A percentile compares a stretch with the other conserved stretches of the same genome.
phyloP scores from a whole-genome alignment of 768 basidiomycete species.

The Tubosaeta brunneosetosa region DNA sequence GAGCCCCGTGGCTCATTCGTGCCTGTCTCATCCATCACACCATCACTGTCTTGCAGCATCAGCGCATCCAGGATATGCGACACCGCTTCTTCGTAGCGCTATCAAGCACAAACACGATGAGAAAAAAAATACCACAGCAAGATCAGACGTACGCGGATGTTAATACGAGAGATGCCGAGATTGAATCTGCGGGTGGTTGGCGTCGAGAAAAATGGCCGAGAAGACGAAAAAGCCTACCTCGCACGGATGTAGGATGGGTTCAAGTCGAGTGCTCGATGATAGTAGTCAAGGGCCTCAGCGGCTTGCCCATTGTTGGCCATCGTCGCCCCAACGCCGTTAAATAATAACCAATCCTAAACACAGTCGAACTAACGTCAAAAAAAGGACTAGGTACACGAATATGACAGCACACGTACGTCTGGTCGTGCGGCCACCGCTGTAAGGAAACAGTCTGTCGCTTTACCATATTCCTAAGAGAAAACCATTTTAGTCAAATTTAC shows the following conservation, averaged over 20 bases:
- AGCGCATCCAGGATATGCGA: slow-evolving; percentile 87
- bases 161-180: slow-evolving; percentile 88
- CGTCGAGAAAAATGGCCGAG: not conserved
- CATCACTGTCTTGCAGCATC: slow-evolving; percentile 82
- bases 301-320: slow-evolving; percentile 85
- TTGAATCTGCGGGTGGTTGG: slow-evolving; percentile 65
- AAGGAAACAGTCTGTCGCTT: slow-evolving; percentile 91
- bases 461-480: slow-evolving; percentile 68
- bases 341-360: slow-evolving; percentile 81
- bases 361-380: not conserved
- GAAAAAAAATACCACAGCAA: not conserved
- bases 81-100: slow-evolving; percentile 86
- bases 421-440: slow-evolving; percentile 85
- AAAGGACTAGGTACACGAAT: not conserved
- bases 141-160: slow-evolving; percentile 57
- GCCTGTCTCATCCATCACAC: slow-evolving; percentile 43
- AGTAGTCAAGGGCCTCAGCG: slow-evolving; percentile 81
- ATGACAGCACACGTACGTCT: slow-evolving; percentile 48
- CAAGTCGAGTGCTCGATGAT: slow-evolving; percentile 78
- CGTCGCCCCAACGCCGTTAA: slow-evolving; percentile 92
- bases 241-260: slow-evolving; percentile 91
- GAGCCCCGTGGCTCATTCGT: slow-evolving; percentile 60
- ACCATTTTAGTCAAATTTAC: not conserved
- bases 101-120: not conserved
- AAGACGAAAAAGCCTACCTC: slow-evolving; percentile 40